Percentiles rank a stretch among this genome's conserved stretches.
Evolutionary conservation across 1,139 yeast species (phyloP).

Genomic region (Saccharomyces hybrid): DNA sequence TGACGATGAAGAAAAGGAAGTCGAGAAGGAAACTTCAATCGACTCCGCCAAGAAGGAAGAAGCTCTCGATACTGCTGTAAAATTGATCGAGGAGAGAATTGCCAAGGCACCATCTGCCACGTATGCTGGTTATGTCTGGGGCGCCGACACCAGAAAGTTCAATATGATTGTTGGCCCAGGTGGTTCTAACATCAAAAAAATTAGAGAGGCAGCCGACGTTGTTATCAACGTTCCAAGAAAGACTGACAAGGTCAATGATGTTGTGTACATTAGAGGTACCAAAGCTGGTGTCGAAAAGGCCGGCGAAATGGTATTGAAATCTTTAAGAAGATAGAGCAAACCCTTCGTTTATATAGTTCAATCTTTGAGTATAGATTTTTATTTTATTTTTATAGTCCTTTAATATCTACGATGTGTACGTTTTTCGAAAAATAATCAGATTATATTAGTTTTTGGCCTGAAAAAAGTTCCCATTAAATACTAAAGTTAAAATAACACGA

Average conservation of each 20-base stretch:
- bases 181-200: conserved; percentile 57
- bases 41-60: conserved; percentile 18
- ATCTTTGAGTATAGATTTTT: too few species aligned
- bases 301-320: conserved; percentile 31
- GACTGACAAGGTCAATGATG: conserved; percentile 42
- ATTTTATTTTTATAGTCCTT: too few species aligned
- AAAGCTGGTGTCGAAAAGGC: conserved; percentile 38
- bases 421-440: not conserved
- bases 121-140: conserved; percentile 43
- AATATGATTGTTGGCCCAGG: conserved; percentile 67
- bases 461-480: not conserved
- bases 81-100: conserved; percentile 32
- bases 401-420: conserved; percentile 1
- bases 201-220: conserved; percentile 53
- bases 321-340: conserved; percentile 17
- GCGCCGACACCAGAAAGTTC: conserved; percentile 39
- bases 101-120: conserved; percentile 33
- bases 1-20: conserved; percentile 37
- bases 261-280: conserved; percentile 40
- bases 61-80: conserved; percentile 23
- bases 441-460: not conserved
- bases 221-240: conserved; percentile 58
- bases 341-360: too few species aligned
- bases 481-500: not conserved
- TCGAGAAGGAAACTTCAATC: not conserved